Evolutionary conservation across 2,329 filamentous ascomycete species (phyloP), one percentile per base, ranked within the genome.

Genomic region (Epichloe typhina): DNA sequence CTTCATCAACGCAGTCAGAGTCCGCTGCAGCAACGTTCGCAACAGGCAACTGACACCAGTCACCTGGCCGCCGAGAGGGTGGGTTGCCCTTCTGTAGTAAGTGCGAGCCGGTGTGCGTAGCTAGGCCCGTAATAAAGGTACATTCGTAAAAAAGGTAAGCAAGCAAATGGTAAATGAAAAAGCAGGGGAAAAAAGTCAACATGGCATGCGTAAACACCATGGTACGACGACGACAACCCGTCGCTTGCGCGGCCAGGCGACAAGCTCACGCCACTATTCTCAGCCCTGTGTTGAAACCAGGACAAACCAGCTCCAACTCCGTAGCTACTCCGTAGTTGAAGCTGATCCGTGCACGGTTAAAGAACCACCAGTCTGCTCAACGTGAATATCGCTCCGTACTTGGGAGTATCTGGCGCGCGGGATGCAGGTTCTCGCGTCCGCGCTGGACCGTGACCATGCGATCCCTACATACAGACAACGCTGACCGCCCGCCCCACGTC

Each of bases 401-500:
- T 45, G 42, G 19, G 21, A 9, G 26, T 33, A 36, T 12, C 49
- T 47, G 46, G 37, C 36, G 13, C 37, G 33, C 40, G 42, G 46
- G 35, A 46, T 5, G 40, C 50, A 47, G 49, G 46, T 33, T 52
- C 54, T 55, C 43, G 52, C 55, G 50, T 52, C 52, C 49, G 50
- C 51, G 53, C 47, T 47, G 47, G 35, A 44, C 33, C 37, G 33
- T 44, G 37, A 47, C 54, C 47, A 45, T 55, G 53, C 52, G 51
- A 54, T 54, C 53, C 51, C 52, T 53, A 55, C 55, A 52, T 53
- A 55, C 55, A 52, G 51, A 38, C 12, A 47, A 54, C 55, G 55
- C 53, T 49, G 53, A 50, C 42, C 36, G 51, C 50, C 43, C 38
- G 51, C 50, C 43, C 38, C 46, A 35, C 40, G 46, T 46, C 31